These are phyloP conservation scores for Rhynchosporium graminicola DNA, from an alignment of 2,329 filamentous ascomycete genomes.

Conservation along the genomic window DNA sequence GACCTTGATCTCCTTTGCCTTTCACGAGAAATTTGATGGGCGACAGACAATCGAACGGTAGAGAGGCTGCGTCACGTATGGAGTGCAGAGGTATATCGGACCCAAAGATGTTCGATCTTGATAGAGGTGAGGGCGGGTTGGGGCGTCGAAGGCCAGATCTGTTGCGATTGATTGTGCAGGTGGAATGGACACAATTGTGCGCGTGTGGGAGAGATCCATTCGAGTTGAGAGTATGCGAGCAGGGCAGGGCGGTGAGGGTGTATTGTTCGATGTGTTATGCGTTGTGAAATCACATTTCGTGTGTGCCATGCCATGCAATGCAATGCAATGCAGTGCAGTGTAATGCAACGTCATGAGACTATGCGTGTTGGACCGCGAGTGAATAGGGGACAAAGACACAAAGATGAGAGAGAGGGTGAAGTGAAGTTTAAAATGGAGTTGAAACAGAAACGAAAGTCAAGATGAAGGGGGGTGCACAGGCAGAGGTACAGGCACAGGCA, in stretches of 20 bases:
- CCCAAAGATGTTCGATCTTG: conserved; percentile 11
- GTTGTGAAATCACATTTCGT: conserved; percentile 18
- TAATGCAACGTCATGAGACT: conserved; percentile 13
- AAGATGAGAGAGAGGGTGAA: conserved; percentile 1
- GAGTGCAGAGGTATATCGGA: conserved; percentile 10
- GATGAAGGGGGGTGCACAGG: neutral
- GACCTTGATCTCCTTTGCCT: neutral
- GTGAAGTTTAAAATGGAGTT: neutral
- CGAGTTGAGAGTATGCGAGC: too few relatives aligned
- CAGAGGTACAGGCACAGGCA: conserved; percentile 15
- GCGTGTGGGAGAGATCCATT: too few relatives aligned
- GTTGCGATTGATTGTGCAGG: neutral
- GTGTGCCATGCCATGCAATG: conserved; percentile 8
- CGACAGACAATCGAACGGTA: neutral
- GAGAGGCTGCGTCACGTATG: conserved; percentile 13
- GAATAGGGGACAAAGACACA: neutral
- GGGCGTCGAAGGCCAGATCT: neutral
- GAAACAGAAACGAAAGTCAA: conserved; percentile 1
- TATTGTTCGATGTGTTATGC: conserved; percentile 12
- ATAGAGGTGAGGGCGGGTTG: neutral
- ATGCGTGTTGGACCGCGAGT: conserved; percentile 9
- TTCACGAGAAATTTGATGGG: neutral
- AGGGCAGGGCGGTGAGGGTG: neutral
- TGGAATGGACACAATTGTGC: neutral
- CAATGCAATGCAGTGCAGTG: neutral